phyloP scores from a whole-genome alignment of 768 basidiomycete species.

The Lactarius tabidus region DNA sequence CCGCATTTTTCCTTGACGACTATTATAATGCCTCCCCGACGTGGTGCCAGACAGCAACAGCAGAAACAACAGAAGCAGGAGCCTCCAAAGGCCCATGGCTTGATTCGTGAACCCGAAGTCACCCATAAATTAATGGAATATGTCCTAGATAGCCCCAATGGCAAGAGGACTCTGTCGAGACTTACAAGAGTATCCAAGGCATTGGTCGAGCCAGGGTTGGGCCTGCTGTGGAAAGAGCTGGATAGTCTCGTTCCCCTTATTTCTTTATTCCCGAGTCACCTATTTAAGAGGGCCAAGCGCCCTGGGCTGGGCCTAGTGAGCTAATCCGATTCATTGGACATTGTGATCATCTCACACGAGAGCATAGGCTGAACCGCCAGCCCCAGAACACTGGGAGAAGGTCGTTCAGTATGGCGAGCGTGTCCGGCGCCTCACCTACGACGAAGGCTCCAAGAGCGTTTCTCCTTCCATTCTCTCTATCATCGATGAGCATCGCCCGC shows the following conservation, averaged over 20 bases:
- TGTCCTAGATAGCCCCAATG: constrained; percentile 55
- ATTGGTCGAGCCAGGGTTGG: constrained; percentile 67
- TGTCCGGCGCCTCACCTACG: constrained; percentile 64
- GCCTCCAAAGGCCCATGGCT: constrained; percentile 48
- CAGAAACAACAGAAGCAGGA: constrained; percentile 33
- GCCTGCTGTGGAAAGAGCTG: constrained; percentile 72
- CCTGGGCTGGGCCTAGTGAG: constrained; percentile 77
- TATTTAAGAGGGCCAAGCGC: constrained; percentile 65
- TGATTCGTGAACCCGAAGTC: constrained; percentile 62
- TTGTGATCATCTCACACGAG: constrained; percentile 16
- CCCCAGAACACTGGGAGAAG: constrained; percentile 63
- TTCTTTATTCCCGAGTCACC: constrained; percentile 61
- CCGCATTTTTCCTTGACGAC: constrained; percentile 7
- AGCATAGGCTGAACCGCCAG: constrained; percentile 53
- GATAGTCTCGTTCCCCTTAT: constrained; percentile 71
- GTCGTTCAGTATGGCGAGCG: constrained; percentile 64
- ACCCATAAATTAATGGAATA: constrained; percentile 49
- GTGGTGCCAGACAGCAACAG: constrained; percentile 17
- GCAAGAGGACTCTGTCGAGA: constrained; percentile 63
- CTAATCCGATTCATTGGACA: not conserved
- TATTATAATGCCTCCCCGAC: constrained; percentile 18
- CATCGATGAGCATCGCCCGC: constrained; percentile 60
- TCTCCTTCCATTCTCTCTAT: constrained; percentile 62
- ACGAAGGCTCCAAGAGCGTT: constrained; percentile 61
- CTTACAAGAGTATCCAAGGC: constrained; percentile 72